Conservation (phyloP, 352 stramenopile species). For the Phytopythium litorale region DNA sequence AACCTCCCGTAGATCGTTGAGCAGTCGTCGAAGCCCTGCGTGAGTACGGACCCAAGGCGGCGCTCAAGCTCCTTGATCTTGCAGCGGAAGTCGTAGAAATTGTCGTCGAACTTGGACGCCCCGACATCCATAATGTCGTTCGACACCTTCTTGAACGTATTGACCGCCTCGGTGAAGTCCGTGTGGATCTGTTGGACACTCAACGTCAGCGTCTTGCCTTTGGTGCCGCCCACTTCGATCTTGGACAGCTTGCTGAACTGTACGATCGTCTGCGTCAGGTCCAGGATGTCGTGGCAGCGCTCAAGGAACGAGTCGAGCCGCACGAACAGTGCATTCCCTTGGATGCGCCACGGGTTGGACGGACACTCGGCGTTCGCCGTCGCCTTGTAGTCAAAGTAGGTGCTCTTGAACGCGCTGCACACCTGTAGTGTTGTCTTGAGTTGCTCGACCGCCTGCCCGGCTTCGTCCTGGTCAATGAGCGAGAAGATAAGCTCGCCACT, state of each 20-base stretch:
- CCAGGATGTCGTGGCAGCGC: conserved; percentile 96
- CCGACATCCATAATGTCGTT: conserved; percentile 99
- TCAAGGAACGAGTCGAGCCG: conserved; percentile 97
- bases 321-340: conserved; percentile 97
- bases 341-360: conserved; percentile 97
- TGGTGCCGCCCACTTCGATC: conserved; percentile 97
- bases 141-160: conserved; percentile 94
- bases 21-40: conserved; percentile 96
- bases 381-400: conserved; percentile 98
- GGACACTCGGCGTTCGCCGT: conserved; percentile 96
- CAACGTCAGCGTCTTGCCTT: conserved; percentile 93
- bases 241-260: conserved; percentile 98
- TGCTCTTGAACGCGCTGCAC: conserved; percentile 96
- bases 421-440: conserved; percentile 93
- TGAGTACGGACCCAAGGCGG: conserved; percentile 94
- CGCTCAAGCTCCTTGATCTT: conserved; percentile 98
- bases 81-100: conserved; percentile 97
- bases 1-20: conserved; percentile 97
- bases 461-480: conserved; percentile 96
- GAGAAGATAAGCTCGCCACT: conserved; percentile 95
- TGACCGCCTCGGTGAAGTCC: conserved; percentile 94
- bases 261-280: conserved; percentile 97
- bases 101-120: conserved; percentile 96
- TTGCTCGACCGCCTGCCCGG: conserved; percentile 91
- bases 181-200: conserved; percentile 94